A percentile compares a stretch with the other conserved stretches of the same genome.
phyloP scores from a whole-genome alignment of 2,329 filamentous ascomycete species.

The Sporothrix sp. region DNA sequence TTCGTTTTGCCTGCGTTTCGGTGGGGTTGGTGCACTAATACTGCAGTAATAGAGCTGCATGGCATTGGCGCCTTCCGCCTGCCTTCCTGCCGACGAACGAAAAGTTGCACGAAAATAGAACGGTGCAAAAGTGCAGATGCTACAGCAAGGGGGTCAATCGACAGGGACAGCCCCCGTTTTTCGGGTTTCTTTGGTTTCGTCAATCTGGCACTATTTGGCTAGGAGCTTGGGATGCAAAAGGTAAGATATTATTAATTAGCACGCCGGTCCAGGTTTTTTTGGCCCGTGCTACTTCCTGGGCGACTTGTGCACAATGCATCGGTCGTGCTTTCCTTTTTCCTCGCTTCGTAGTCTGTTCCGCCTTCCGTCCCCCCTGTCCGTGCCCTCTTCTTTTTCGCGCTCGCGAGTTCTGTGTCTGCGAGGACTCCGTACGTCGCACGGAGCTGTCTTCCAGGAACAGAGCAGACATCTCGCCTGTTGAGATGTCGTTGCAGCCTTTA shows the following conservation, averaged over 20 bases:
- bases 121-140: too few relatives aligned
- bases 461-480: not conserved
- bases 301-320: not conserved
- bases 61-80: too few relatives aligned
- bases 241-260: not conserved
- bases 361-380: not conserved
- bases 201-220: not conserved
- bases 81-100: too few relatives aligned
- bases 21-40: too few relatives aligned
- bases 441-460: not conserved
- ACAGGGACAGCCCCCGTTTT: not conserved
- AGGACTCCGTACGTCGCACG: constrained; percentile 3
- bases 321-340: not conserved
- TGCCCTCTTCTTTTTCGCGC: not conserved
- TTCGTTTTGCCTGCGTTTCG: too few relatives aligned
- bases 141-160: too few relatives aligned
- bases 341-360: not conserved
- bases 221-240: not conserved
- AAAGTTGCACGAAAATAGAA: too few relatives aligned
- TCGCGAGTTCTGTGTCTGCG: constrained; percentile 9
- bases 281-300: not conserved
- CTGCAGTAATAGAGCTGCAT: too few relatives aligned
- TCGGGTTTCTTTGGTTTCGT: not conserved
- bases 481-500: too few relatives aligned
- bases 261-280: not conserved